Evolutionary conservation across 2,329 filamentous ascomycete genomes (phyloP).

Genomic region (Ophiostoma australiae): DNA sequence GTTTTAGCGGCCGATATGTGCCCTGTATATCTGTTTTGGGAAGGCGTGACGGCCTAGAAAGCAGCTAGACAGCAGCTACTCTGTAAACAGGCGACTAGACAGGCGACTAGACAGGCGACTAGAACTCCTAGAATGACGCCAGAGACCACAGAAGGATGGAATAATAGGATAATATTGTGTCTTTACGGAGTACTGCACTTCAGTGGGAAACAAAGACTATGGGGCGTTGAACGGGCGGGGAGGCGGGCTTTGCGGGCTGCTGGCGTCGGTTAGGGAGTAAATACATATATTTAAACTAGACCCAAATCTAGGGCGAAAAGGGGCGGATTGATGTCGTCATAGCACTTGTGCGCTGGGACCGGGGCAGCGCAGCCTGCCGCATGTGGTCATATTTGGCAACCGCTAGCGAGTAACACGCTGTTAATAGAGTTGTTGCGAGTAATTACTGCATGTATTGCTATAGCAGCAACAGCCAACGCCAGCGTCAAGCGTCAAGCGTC

Average conservation of each 20-base stretch:
- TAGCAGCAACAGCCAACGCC: neutral
- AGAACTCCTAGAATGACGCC: neutral
- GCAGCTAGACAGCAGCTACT: neutral
- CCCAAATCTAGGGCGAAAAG: conserved; percentile 7
- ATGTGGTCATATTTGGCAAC: conserved; percentile 17
- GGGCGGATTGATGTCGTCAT: conserved; percentile 23
- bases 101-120: too few species aligned
- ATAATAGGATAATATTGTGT: neutral
- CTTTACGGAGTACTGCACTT: neutral
- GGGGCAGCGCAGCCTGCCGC: too few species aligned
- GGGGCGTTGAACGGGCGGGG: conserved; percentile 17
- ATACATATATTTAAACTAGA: neutral
- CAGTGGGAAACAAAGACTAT: neutral
- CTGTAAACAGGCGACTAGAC: neutral
- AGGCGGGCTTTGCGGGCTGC: conserved; percentile 21
- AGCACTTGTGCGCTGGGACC: conserved; percentile 9
- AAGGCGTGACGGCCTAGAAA: conserved; percentile 8
- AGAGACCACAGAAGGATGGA: conserved; percentile 13
- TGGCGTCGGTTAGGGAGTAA: conserved; percentile 17
- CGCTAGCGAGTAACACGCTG: conserved; percentile 5
- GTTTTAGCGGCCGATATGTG: conserved; percentile 1
- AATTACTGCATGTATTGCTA: too few species aligned
- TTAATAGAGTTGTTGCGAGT: too few species aligned
- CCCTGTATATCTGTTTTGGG: conserved; percentile 17
- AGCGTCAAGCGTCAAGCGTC: neutral